phyloP scores from a whole-genome alignment of 495 filamentous ascomycete genomes.

The Lophium mytilinum region DNA sequence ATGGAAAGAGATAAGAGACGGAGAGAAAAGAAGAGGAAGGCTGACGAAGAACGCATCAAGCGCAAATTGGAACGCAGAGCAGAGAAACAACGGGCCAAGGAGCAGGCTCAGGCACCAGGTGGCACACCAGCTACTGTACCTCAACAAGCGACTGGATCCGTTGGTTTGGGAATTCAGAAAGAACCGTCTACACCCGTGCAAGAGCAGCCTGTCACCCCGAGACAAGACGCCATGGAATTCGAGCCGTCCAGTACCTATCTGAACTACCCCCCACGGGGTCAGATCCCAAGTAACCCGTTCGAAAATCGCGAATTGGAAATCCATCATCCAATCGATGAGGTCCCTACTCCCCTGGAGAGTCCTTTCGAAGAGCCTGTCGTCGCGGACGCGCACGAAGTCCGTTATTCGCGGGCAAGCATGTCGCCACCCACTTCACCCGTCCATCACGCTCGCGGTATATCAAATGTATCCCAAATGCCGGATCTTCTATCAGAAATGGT shows the following conservation, averaged over 20 bases:
- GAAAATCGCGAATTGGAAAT: constrained; percentile 11
- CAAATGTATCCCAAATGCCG: constrained; percentile 49
- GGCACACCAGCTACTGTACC: constrained; percentile 25
- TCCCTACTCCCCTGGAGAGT: constrained; percentile 26
- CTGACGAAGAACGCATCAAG: constrained; percentile 62
- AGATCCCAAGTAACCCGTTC: constrained; percentile 18
- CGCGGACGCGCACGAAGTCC: constrained; percentile 38
- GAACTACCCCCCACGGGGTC: background rate
- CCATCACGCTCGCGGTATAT: constrained; percentile 42
- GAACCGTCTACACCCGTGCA: constrained; percentile 35
- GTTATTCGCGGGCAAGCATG: constrained; percentile 47
- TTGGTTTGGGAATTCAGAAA: constrained; percentile 28
- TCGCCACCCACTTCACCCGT: constrained; percentile 50
- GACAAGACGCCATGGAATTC: constrained; percentile 8
- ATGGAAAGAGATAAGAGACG: constrained; percentile 79
- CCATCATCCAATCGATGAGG: constrained; percentile 20
- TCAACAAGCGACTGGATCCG: constrained; percentile 31
- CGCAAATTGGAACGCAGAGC: constrained; percentile 59
- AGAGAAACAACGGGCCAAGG: constrained; percentile 52
- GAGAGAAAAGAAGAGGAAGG: constrained; percentile 60
- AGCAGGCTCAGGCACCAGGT: background rate
- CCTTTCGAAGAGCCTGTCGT: constrained; percentile 41
- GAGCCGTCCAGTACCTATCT: constrained; percentile 10
- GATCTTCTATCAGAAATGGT: constrained; percentile 32
- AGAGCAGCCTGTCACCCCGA: constrained; percentile 14